These are phyloP conservation scores for Phyllostachys edulis DNA, from an alignment of 176 grass and related monocot species.

Conservation along the genomic window DNA sequence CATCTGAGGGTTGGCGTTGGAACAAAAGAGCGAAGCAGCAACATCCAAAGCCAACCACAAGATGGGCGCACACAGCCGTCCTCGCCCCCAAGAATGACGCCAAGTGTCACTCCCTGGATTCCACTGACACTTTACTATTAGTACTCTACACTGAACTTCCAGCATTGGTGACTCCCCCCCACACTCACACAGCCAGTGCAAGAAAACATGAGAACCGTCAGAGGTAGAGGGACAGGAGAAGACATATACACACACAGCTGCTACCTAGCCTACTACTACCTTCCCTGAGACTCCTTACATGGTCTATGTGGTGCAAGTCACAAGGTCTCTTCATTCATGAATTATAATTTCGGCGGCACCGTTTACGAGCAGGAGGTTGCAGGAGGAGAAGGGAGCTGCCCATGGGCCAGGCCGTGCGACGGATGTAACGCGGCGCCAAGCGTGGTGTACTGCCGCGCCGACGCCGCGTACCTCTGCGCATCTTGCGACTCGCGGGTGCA, in stretches of 20 bases:
- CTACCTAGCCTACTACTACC: background rate
- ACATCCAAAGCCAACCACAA: conserved; percentile 35
- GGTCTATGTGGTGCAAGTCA: conserved; percentile 9
- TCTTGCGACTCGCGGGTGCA: conserved; percentile 68
- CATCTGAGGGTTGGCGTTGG: background rate
- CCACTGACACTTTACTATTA: conserved; percentile 27
- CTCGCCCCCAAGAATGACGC: background rate
- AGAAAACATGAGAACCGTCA: conserved; percentile 10
- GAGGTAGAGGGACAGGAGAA: conserved; percentile 40
- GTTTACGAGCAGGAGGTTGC: conserved; percentile 31
- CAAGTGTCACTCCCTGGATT: conserved; percentile 40
- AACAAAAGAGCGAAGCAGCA: background rate
- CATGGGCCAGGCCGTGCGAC: conserved; percentile 51
- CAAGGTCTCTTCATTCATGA: conserved; percentile 40
- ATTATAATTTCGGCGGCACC: conserved; percentile 17
- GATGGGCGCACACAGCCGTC: background rate
- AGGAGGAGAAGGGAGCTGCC: background rate
- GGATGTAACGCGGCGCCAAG: conserved; percentile 44
- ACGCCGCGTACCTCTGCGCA: conserved; percentile 65
- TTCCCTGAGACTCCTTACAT: background rate
- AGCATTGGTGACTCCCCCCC: background rate
- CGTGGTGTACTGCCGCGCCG: conserved; percentile 72
- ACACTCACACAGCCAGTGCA: background rate
- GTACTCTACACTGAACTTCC: background rate
- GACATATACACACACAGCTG: conserved; percentile 22